These are phyloP conservation scores for Eleusine coracana DNA, from an alignment of 176 grass and related monocot genomes.

Conservation along the genomic window DNA sequence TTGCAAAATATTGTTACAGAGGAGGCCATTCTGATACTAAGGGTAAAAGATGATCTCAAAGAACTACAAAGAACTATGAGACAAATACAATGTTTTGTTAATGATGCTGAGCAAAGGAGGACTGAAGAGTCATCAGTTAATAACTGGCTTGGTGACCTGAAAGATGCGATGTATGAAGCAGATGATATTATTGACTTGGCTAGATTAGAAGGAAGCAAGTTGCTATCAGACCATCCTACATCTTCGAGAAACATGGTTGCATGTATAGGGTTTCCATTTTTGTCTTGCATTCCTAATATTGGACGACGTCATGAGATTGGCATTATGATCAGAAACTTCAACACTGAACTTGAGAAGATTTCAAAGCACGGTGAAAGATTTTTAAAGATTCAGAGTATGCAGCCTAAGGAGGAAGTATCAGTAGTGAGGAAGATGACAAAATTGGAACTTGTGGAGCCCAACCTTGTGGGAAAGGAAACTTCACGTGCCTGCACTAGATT, in stretches of 20 bases:
- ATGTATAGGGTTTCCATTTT: background rate
- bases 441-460: slow-evolving; percentile 15
- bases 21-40: background rate
- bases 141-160: slow-evolving; percentile 20
- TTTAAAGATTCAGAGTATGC: background rate
- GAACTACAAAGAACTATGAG: background rate
- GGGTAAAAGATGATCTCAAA: background rate
- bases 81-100: slow-evolving; percentile 28
- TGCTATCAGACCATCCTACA: background rate
- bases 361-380: background rate
- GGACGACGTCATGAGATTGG: background rate
- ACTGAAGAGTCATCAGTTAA: background rate
- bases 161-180: no score
- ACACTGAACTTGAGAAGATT: slow-evolving; percentile 6
- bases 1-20: background rate
- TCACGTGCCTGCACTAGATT: background rate
- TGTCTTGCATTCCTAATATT: slow-evolving; percentile 18
- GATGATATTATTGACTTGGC: no score
- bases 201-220: slow-evolving; percentile 20
- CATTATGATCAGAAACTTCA: slow-evolving; percentile 16
- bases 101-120: slow-evolving; percentile 15
- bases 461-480: slow-evolving; percentile 14
- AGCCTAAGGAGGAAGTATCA: background rate
- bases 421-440: background rate
- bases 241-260: slow-evolving; percentile 6